Conservation (phyloP, 208 protist species). For the Angomonas deanei region DNA sequence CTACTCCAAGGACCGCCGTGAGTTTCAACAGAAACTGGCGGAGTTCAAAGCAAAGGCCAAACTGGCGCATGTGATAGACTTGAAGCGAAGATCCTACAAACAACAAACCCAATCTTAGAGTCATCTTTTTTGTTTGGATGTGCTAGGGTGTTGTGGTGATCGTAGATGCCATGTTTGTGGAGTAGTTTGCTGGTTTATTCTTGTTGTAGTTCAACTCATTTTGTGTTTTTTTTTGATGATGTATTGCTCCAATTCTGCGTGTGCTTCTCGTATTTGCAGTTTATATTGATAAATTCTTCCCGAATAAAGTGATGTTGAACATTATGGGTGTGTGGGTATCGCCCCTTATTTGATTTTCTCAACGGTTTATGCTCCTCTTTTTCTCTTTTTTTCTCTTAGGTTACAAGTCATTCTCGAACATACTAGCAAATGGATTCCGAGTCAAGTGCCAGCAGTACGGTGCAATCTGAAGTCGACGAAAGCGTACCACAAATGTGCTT, state of each 20-base stretch:
- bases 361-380: slow-evolving; percentile 1
- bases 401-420: neutral
- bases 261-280: neutral
- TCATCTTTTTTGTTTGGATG: neutral
- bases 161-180: neutral
- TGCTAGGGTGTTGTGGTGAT: neutral
- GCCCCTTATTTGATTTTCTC: no score
- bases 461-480: no score
- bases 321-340: no score
- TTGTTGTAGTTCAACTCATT: neutral
- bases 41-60: slow-evolving; percentile 52
- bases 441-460: no score
- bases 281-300: no score
- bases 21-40: slow-evolving; percentile 49
- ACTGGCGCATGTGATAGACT: slow-evolving; percentile 57
- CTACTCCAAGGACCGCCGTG: slow-evolving; percentile 30
- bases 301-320: no score
- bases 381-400: slow-evolving; percentile 6
- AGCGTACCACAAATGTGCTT: slow-evolving; percentile 28
- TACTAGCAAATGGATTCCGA: no score
- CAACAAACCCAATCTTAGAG: slow-evolving; percentile 13
- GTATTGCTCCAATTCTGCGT: neutral
- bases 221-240: neutral
- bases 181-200: neutral
- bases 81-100: slow-evolving; percentile 56